Evolutionary conservation across 768 basidiomycete species (phyloP), one percentile per base, ranked within the genome.

Genomic region (Mycena vulgaris): DNA sequence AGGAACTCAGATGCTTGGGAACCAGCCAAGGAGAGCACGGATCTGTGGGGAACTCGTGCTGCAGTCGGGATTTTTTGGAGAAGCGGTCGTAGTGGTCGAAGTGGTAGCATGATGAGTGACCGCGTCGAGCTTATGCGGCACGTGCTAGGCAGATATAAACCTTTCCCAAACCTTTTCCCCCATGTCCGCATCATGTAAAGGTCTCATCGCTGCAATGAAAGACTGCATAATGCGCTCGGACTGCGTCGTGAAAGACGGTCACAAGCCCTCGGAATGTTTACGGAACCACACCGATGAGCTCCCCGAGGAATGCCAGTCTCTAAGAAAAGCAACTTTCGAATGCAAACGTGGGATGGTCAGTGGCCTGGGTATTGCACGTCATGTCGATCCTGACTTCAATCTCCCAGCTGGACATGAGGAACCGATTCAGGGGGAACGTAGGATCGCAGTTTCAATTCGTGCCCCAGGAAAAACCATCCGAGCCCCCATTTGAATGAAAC

Each of bases 281-380:
- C 90, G 87, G 75, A 77, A 93, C 30, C 93, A 96, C 80, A 82
- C 80, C 27, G 83, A 91, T 62, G 92, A 95, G 71, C 86, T 97
- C 28, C 95, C 96, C 2, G 90, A 93, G 74, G 87, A 92, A 74
- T 97, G 96, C 78, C 89, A 90, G 77, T 87, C 89, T 30, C 82
- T 97, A 63, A 87, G 96, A 59, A 90, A 89, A 79, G 94, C 94
- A 14, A 91, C 93, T 0, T 96, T 93, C 74, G 94, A 97, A 73
- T 97, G 96, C 83, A 97, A 97, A 80, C 87, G 95, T 67, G 94
- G 92, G 48, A 93, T 95, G 93, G 95, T 95, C 67, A 67, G 90
- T 84, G 27, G 21, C 28, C 16, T 68, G 27, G 19, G 3, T 25
- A 23, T 47, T 23, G n/a, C n/a, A 11, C 35, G 17, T 17, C 42